These are phyloP conservation scores for Kandelia obovata DNA, from an alignment of 345 rosid species.

Conservation along the genomic window DNA sequence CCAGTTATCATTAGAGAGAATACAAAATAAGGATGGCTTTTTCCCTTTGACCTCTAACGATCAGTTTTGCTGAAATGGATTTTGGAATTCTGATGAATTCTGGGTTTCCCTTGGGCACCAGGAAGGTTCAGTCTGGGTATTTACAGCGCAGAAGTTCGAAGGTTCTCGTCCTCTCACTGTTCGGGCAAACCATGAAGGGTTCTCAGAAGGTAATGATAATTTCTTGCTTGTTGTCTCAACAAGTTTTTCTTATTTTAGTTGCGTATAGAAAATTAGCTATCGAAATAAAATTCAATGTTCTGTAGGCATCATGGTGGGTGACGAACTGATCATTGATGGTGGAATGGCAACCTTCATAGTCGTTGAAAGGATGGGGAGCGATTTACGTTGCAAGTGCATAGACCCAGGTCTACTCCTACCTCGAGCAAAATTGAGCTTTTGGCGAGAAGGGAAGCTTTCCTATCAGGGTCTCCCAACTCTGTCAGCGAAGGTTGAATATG, in stretches of 20 bases:
- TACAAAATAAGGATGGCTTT: background rate
- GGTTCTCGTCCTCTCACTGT: slow-evolving; percentile 54
- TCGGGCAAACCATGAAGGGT: slow-evolving; percentile 57
- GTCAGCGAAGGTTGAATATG: slow-evolving; percentile 47
- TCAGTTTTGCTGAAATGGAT: background rate
- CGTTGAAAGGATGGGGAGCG: slow-evolving; percentile 52
- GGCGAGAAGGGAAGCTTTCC: slow-evolving; percentile 60
- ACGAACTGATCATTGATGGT: slow-evolving; percentile 63
- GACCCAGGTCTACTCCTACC: slow-evolving; percentile 68
- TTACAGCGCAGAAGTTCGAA: slow-evolving; percentile 47
- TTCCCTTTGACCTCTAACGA: background rate
- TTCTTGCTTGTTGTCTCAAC: background rate
- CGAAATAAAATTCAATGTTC: background rate
- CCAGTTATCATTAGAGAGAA: background rate
- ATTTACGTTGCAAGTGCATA: slow-evolving; percentile 56
- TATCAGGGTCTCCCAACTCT: slow-evolving; percentile 47
- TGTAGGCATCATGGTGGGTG: slow-evolving; percentile 64
- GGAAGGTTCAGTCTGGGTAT: slow-evolving; percentile 67
- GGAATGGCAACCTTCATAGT: slow-evolving; percentile 77
- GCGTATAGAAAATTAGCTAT: background rate
- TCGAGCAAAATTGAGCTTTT: slow-evolving; percentile 63
- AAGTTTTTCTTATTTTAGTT: slow-evolving; percentile 1
- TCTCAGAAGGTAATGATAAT: slow-evolving; percentile 53
- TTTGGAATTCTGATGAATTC: background rate
- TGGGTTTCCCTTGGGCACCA: slow-evolving; percentile 19